Evolutionary conservation across 192 early-diverging fungal genomes (phyloP), one percentile per base, ranked within the genome.

Genomic region (Linnemannia hyalina): DNA sequence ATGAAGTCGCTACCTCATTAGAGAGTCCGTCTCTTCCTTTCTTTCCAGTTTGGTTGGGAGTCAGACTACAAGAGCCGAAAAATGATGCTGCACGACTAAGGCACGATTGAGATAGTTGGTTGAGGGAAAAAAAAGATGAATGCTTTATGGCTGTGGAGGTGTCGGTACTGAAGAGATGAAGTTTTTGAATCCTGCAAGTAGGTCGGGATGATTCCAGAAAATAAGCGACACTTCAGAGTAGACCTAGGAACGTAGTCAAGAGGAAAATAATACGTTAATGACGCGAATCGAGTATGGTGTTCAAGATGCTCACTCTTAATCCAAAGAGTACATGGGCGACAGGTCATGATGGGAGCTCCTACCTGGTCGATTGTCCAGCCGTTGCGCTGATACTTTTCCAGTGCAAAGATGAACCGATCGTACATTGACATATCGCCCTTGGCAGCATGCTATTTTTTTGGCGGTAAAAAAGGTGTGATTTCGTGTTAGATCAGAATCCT

Each of bases 291-390:
- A 23, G 29, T 11, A n/a, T 32, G 26, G 13, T 32, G 0, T 32
- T 4, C 26, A 0, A 32, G 11, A 23, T 55, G 22, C 52, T 20
- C 52, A 20, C 52, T 4, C 22, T 3, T 20, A 20, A 23, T 22
- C 52, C 22, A 23, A 23, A 55, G 6, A 18, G 18, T 23, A 23
- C 4, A 6, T 11, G 60, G 1, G 29, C 3, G 3, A 35, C 0
- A 16, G 32, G 3, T 15, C 10, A 65, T 32, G 26, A 32, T 4
- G 3, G 2, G 29, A 6, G 0, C 0, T 15, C 54, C 29, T 86
- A 86, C 84, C 79, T 86, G 84, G 23, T 86, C 84, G 69, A 86
- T 77, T 10, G 84, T 86, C 84, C 84, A 86, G 68, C 84, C 84
- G 22, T 42, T 86, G 20, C 71, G 68, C 38, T 86, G 84, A 47